Percentiles rank a stretch among this genome's conserved stretches.
These are phyloP conservation scores for Trichoderma oligosporum DNA, from an alignment of 2,329 filamentous ascomycete species.

Conservation along the genomic window DNA sequence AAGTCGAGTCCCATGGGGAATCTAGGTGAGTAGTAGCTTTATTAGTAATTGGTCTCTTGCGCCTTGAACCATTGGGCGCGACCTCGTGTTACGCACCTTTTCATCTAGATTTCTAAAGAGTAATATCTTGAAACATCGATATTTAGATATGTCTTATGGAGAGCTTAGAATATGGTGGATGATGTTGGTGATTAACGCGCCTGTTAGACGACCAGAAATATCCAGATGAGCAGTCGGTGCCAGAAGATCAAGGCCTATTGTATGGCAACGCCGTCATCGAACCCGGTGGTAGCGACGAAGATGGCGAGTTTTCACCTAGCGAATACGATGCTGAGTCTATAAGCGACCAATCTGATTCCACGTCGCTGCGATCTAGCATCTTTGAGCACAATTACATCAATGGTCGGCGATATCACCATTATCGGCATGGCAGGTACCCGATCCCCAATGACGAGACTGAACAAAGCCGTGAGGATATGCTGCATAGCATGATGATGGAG, in stretches of 20 bases:
- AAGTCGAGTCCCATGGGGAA: background rate
- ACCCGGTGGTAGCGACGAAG: conserved; percentile 33
- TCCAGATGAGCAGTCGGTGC: background rate
- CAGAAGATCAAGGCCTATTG: conserved; percentile 26
- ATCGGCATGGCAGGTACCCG: conserved; percentile 41
- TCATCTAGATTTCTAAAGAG: background rate
- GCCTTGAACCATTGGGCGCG: background rate
- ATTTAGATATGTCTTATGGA: background rate
- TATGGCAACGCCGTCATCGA: conserved; percentile 32
- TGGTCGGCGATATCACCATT: conserved; percentile 42
- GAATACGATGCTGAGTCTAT: conserved; percentile 16
- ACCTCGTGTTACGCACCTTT: background rate
- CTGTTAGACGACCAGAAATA: background rate
- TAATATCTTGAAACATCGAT: background rate
- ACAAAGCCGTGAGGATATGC: conserved; percentile 44
- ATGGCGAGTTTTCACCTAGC: conserved; percentile 35
- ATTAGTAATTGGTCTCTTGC: background rate
- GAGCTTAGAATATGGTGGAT: background rate
- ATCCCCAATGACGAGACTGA: conserved; percentile 46
- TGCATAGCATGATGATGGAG: conserved; percentile 45
- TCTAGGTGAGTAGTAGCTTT: conserved; percentile 4
- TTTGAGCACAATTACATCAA: conserved; percentile 14
- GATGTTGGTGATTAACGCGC: background rate
- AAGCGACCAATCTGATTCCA: conserved; percentile 5
- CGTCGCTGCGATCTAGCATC: conserved; percentile 14